phyloP scores from a whole-genome alignment of 108 stramenopile species.

The Cyclotella cryptica region DNA sequence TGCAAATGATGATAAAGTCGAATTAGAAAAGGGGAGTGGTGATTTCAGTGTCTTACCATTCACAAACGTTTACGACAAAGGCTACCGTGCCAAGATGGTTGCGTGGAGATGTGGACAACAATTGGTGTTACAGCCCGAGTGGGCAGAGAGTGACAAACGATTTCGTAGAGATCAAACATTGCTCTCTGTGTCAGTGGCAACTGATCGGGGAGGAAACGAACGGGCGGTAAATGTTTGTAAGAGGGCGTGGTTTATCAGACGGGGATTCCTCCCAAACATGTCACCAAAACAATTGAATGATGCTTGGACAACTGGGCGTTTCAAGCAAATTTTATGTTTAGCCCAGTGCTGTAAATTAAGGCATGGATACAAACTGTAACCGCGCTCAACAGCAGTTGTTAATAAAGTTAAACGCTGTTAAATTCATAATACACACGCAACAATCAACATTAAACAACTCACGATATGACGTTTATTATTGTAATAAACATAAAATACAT shows the following conservation, averaged over 20 bases:
- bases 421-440: too few relatives aligned
- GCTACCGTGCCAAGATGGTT: slow-evolving; percentile 17
- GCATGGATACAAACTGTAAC: too few relatives aligned
- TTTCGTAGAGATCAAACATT: not conserved
- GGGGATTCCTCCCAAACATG: not conserved
- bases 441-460: too few relatives aligned
- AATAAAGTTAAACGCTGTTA: too few relatives aligned
- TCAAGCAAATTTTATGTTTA: too few relatives aligned
- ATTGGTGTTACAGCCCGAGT: not conserved
- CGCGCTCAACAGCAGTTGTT: too few relatives aligned
- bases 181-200: not conserved
- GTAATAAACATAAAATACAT: too few relatives aligned
- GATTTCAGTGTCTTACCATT: slow-evolving; percentile 7
- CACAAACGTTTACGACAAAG: slow-evolving; percentile 30
- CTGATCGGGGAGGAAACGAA: slow-evolving; percentile 1
- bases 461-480: too few relatives aligned
- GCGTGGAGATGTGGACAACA: slow-evolving; percentile 18
- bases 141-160: not conserved
- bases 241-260: not conserved
- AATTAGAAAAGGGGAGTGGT: not conserved
- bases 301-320: too few relatives aligned
- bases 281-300: too few relatives aligned
- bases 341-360: too few relatives aligned
- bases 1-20: slow-evolving; percentile 23
- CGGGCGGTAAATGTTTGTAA: not conserved